Evolutionary conservation across 163 green algal species (phyloP), one percentile per base, ranked within the genome.

Genomic region (Picocystis sp.): DNA sequence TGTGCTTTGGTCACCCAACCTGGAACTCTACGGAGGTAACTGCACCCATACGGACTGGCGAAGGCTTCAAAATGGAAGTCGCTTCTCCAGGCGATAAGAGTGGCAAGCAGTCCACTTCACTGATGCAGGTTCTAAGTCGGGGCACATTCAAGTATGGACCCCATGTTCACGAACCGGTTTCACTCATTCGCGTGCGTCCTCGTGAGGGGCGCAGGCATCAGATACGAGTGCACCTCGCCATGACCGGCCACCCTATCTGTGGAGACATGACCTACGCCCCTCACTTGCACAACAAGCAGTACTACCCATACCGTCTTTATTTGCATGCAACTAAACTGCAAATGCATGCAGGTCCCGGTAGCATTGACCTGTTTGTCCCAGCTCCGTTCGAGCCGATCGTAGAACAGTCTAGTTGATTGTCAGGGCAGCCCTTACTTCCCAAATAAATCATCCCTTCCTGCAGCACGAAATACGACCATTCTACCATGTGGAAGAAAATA

Each of bases 171-270:
- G 22, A 43, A 22, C 33, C 33, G 13, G 25, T 19, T 14, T 42
- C 41, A 14, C 45, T 54, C 41, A 55, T 60, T 1, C 2, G 49
- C 19, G 33, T 54, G 11, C 45, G 10, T 15, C 43, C 45, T n/a
- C 9, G 48, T 13, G 60, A 52, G 14, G 58, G 58, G 8, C 41
- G 58, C 2, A 35, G 58, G 24, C 58, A 65, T 21, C 58, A 65
- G 43, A 65, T 65, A 45, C 58, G 58, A 11, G 19, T 65, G 25
- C 58, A 65, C 10, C 43, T 65, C 5, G 13, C 34, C 45, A 33
- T 57, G 22, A 33, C 15, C 8, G 58, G 58, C 2, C 25, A 56
- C 38, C 52, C 52, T 3, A 60, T 65, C 14, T 33, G 54, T 1
- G 58, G 58, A 11, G 58, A 65, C 44, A n/a, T n/a, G 14, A 46